Percentiles rank a stretch among this genome's conserved stretches.
These are phyloP conservation scores for Trametes polyzona DNA, from an alignment of 1,284 basidiomycete genomes.

Conservation along the genomic window DNA sequence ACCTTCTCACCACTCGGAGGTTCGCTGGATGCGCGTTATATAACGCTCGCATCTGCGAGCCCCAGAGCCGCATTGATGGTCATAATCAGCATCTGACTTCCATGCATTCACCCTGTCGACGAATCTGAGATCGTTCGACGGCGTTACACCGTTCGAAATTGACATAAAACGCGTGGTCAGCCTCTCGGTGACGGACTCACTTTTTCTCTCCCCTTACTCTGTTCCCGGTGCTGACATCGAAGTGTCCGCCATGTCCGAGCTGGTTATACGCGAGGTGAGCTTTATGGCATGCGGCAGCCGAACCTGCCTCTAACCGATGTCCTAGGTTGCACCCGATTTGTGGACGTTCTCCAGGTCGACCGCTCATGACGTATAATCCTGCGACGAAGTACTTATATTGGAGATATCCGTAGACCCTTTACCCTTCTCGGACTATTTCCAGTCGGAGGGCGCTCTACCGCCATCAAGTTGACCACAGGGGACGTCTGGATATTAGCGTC, in stretches of 20 bases:
- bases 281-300: neutral
- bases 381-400: neutral
- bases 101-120: neutral
- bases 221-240: neutral
- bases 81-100: neutral
- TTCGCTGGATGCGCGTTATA: neutral
- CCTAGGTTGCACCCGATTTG: constrained; percentile 23
- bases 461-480: constrained; percentile 68
- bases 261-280: constrained; percentile 24
- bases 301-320: neutral
- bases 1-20: constrained; percentile 3
- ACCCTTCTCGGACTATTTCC: constrained; percentile 61
- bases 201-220: neutral
- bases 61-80: neutral
- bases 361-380: neutral
- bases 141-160: neutral
- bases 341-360: constrained; percentile 26
- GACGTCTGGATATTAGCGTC: constrained; percentile 84
- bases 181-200: too few species aligned
- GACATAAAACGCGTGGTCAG: too few species aligned
- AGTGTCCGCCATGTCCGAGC: constrained; percentile 20
- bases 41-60: neutral
- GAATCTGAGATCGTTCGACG: neutral
- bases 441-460: constrained; percentile 80
- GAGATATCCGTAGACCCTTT: constrained; percentile 57